Base-by-base conservation (phyloP, 2,329 filamentous ascomycete species). In the Ceratocystis destructans region DNA sequence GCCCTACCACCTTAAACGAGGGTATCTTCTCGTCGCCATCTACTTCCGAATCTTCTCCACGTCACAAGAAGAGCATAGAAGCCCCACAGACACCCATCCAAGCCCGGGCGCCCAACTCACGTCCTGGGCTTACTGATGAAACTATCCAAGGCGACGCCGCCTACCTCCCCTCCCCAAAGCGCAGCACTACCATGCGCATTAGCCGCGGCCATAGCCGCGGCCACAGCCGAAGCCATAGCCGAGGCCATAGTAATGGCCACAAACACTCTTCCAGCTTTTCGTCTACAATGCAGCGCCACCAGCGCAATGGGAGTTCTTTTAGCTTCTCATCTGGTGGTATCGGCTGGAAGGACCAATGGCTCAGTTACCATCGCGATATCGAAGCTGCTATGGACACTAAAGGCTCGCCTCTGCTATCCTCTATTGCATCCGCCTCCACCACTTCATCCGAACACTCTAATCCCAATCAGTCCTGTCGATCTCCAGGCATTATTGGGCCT, bases 41-140 rank as follows among this genome's bases (percentile, higher is more conserved):
- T 7, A 72, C 74, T 61, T 73, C 75, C 53, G 69, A 72, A 55
- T 64, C 64, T 37, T 70, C 73, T n/a, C 70, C 70, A 45, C 69
- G 72, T 33, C 71, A 74, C 68, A 77, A 77, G 70, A 74, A 74
- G 66, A 80, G 78, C 70, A 71, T 79, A 61, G 79, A 81, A 48
- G 74, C 76, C 28, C 76, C 80, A 2, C 41, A 59, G 25, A 67
- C 62, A 31, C 79, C 82, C 0, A 79, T 84, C 8, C 75, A 84
- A 33, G 83, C 83, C 12, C 77, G 79, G 61, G 84, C 84, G 5
- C 84, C 84, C 12, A 87, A 87, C 70, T 78, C 84, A n/a, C 77
- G 84, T 22, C 79, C 78, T 1, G 84, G 84, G 17, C 77, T 87
- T 5, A 87, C 84, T 1, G 84, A 87, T 69, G 82, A 86, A 70